These are phyloP conservation scores for Phytopythium helicoides DNA, from an alignment of 352 stramenopile genomes.

Conservation along the genomic window DNA sequence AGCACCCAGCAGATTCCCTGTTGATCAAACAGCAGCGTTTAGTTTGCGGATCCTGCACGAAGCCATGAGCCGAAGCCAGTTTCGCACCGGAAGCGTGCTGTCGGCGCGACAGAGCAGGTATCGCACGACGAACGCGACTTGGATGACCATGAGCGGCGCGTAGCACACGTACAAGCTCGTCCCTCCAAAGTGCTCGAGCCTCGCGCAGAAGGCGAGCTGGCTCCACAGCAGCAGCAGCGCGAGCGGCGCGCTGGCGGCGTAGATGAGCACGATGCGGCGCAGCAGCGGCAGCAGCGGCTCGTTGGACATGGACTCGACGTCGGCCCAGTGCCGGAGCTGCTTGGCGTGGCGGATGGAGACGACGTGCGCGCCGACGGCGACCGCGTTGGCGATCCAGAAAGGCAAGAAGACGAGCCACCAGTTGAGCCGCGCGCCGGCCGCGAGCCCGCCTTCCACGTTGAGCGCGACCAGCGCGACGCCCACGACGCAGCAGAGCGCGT, in stretches of 20 bases:
- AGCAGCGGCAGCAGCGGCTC: constrained; percentile 77
- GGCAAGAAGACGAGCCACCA: constrained; percentile 83
- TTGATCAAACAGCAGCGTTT: constrained; percentile 8
- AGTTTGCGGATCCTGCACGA: background rate
- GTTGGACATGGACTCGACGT: constrained; percentile 79
- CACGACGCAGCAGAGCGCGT: constrained; percentile 71
- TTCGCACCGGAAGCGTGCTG: constrained; percentile 70
- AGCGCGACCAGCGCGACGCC: constrained; percentile 70
- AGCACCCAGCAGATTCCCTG: constrained; percentile 79
- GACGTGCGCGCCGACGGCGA: constrained; percentile 58
- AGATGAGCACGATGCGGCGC: constrained; percentile 71
- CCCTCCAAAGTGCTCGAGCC: constrained; percentile 43
- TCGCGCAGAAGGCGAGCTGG: constrained; percentile 78
- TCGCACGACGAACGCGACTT: constrained; percentile 74
- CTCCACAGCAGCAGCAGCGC: constrained; percentile 74
- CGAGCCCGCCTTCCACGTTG: constrained; percentile 72
- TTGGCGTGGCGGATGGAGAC: constrained; percentile 62
- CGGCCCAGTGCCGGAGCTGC: constrained; percentile 68
- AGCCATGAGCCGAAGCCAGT: constrained; percentile 1
- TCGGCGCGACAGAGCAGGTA: constrained; percentile 81
- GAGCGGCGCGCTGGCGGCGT: constrained; percentile 72
- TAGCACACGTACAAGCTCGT: constrained; percentile 80
- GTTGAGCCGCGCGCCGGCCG: constrained; percentile 40
- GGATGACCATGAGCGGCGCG: constrained; percentile 76
- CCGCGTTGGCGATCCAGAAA: constrained; percentile 77